phyloP scores from a whole-genome alignment of 129 eudicot species.

The Flaveria bidentis region DNA sequence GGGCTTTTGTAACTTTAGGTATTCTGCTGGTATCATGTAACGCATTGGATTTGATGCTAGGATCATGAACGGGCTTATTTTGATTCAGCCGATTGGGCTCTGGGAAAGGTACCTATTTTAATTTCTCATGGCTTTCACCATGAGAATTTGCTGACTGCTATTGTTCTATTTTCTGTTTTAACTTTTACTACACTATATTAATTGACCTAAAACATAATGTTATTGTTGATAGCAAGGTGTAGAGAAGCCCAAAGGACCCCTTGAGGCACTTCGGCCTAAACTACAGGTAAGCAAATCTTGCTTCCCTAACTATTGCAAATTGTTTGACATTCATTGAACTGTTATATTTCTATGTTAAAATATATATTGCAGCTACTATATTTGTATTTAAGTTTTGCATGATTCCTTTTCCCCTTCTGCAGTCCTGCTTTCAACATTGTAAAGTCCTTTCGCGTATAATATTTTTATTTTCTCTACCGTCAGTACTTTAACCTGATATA shows the following conservation, averaged over 20 bases:
- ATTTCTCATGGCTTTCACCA: not conserved
- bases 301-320: not conserved
- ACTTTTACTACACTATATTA: not conserved
- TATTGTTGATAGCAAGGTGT: constrained; percentile 79
- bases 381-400: not conserved
- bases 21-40: constrained; percentile 15
- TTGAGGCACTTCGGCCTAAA: constrained; percentile 98
- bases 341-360: not conserved
- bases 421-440: not conserved
- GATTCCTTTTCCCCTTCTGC: not conserved
- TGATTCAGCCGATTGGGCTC: constrained; percentile 99
- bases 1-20: not conserved
- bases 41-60: constrained; percentile 43
- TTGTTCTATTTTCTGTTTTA: too few relatives aligned
- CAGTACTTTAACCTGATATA: not conserved
- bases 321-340: constrained; percentile 11
- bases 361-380: not conserved
- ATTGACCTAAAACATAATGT: not conserved
- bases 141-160: not conserved
- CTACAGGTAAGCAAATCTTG: constrained; percentile 58
- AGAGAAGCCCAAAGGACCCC: constrained; percentile 95
- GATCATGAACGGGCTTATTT: constrained; percentile 97
- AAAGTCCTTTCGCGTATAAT: not conserved
- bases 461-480: not conserved
- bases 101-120: constrained; percentile 69